Conservation (phyloP, 768 basidiomycete genomes). For the Mycena pura region DNA sequence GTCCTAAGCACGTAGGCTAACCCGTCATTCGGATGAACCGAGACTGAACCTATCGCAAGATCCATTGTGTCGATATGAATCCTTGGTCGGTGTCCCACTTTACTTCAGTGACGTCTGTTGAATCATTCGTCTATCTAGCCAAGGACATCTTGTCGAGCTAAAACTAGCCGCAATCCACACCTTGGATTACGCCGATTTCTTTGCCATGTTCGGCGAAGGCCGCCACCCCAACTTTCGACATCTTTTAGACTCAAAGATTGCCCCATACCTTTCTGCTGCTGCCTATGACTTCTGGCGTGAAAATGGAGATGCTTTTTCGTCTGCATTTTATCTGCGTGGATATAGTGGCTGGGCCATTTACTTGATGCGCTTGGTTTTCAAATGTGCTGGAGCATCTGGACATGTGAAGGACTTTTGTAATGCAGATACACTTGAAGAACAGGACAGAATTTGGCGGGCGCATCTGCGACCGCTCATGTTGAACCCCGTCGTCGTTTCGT, state of each 20-base stretch:
- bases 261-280: slow-evolving; percentile 71
- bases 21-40: not conserved
- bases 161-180: slow-evolving; percentile 70
- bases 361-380: slow-evolving; percentile 62
- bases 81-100: slow-evolving; percentile 49
- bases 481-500: slow-evolving; percentile 58
- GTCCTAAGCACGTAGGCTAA: not conserved
- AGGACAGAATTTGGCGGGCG: slow-evolving; percentile 65
- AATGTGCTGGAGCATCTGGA: slow-evolving; percentile 57
- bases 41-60: slow-evolving; percentile 6
- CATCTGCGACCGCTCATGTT: slow-evolving; percentile 68
- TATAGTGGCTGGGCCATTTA: slow-evolving; percentile 73
- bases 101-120: not conserved
- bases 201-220: slow-evolving; percentile 72
- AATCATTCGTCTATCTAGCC: slow-evolving; percentile 43
- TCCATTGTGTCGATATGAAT: slow-evolving; percentile 33
- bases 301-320: slow-evolving; percentile 56
- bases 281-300: slow-evolving; percentile 81
- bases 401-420: slow-evolving; percentile 63
- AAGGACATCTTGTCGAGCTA: slow-evolving; percentile 78
- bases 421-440: slow-evolving; percentile 57
- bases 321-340: slow-evolving; percentile 70
- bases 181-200: slow-evolving; percentile 67
- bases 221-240: slow-evolving; percentile 61
- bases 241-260: slow-evolving; percentile 63